A percentile compares a stretch with the other conserved stretches of the same genome.
Evolutionary conservation across 106 monocot species (phyloP).

Genomic region (Dendrobium huoshanense): DNA sequence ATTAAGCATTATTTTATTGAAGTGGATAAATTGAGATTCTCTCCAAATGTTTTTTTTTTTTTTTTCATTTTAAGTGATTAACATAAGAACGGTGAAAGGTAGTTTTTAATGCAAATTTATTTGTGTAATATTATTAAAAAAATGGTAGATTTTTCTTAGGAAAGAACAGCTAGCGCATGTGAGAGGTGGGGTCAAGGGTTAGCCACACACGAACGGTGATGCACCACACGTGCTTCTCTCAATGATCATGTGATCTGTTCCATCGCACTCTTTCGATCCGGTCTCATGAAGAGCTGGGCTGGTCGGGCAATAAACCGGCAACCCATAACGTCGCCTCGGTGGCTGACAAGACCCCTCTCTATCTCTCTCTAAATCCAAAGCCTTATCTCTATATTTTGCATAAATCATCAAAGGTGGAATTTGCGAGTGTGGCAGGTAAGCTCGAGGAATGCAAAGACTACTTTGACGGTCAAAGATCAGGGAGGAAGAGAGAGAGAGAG

Average conservation of each 20-base stretch:
- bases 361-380: not conserved
- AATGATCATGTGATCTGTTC: not conserved
- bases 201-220: not conserved
- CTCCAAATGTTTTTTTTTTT: no score
- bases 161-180: not conserved
- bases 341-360: slow-evolving; percentile 1
- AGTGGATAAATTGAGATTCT: no score
- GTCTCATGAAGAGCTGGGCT: slow-evolving; percentile 5
- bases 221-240: slow-evolving; percentile 5
- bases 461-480: not conserved
- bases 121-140: not conserved
- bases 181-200: slow-evolving; percentile 1
- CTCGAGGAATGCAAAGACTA: not conserved
- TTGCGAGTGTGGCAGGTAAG: not conserved
- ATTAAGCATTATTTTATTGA: no score
- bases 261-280: slow-evolving; percentile 7
- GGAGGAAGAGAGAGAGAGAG: not conserved
- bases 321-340: slow-evolving; percentile 1
- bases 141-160: not conserved
- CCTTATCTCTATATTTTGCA: no score
- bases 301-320: slow-evolving; percentile 1
- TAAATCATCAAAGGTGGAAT: no score
- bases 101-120: no score
- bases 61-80: not conserved
- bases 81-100: no score